Conservation (phyloP, 179 eudicot species). For the Amaranthus tricolor region DNA sequence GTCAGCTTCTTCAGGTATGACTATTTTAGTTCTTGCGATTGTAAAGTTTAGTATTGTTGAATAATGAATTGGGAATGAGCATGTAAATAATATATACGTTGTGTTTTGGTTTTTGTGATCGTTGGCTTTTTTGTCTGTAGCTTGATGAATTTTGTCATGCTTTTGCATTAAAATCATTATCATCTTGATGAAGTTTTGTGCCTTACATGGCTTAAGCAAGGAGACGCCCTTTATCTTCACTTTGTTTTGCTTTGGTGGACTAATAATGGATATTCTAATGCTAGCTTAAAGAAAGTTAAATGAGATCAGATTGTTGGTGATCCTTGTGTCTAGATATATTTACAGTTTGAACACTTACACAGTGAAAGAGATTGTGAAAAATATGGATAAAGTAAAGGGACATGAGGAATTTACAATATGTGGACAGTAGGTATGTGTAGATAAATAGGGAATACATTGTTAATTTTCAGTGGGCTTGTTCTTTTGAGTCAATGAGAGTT, state of each 20-base stretch:
- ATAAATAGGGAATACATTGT: background rate
- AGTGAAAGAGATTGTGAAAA: too few relatives aligned
- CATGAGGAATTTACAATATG: background rate
- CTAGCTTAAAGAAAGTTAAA: too few relatives aligned
- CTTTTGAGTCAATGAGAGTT: background rate
- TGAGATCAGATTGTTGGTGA: too few relatives aligned
- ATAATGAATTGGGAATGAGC: background rate
- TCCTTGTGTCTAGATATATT: too few relatives aligned
- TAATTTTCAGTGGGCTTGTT: background rate
- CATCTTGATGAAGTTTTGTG: background rate
- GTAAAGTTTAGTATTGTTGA: background rate
- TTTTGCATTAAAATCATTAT: background rate
- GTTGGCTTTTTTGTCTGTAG: background rate
- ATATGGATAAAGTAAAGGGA: too few relatives aligned
- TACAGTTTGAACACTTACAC: too few relatives aligned
- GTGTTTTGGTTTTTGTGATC: background rate
- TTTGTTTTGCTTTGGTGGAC: too few relatives aligned
- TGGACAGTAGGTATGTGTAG: background rate
- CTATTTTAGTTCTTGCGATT: background rate
- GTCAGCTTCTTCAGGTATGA: constrained; percentile 89
- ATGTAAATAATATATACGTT: background rate
- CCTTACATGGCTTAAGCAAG: too few relatives aligned
- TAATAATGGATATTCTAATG: too few relatives aligned
- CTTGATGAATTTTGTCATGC: constrained; percentile 1
- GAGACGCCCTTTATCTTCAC: too few relatives aligned